Evolutionary conservation across 129 eudicot species (phyloP).

Genomic region (Lonicera japonica): DNA sequence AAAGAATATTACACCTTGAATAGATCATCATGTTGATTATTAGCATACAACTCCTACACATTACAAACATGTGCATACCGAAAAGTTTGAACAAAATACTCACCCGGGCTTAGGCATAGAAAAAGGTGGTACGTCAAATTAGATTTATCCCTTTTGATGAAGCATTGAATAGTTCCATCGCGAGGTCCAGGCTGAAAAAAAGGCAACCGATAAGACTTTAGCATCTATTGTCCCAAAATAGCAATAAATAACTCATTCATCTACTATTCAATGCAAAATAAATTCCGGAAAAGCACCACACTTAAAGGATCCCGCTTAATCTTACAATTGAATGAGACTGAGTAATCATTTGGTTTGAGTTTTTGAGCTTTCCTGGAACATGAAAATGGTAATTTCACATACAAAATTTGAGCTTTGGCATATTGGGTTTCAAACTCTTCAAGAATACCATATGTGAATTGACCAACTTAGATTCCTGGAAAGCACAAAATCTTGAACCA

Average conservation of each 20-base stretch:
- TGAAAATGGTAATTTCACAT: no score
- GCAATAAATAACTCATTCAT: background rate
- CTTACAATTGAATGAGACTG: background rate
- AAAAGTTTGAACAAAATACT: background rate
- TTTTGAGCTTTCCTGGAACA: no score
- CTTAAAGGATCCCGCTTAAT: background rate
- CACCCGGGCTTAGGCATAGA: constrained; percentile 50
- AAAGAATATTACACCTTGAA: background rate
- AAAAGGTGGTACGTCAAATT: constrained; percentile 41
- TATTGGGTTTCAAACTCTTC: no score
- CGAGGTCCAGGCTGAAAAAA: constrained; percentile 77
- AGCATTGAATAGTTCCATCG: constrained; percentile 65
- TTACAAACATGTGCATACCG: background rate
- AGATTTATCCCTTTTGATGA: constrained; percentile 43
- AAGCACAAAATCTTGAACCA: no score
- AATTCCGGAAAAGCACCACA: background rate
- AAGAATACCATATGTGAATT: no score
- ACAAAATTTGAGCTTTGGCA: no score
- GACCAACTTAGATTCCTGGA: no score
- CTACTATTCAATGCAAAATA: background rate
- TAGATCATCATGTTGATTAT: background rate
- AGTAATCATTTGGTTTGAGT: no score
- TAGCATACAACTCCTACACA: background rate
- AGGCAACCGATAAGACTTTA: background rate
- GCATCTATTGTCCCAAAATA: background rate